phyloP scores from a whole-genome alignment of 768 basidiomycete genomes.

The Russula emetica region DNA sequence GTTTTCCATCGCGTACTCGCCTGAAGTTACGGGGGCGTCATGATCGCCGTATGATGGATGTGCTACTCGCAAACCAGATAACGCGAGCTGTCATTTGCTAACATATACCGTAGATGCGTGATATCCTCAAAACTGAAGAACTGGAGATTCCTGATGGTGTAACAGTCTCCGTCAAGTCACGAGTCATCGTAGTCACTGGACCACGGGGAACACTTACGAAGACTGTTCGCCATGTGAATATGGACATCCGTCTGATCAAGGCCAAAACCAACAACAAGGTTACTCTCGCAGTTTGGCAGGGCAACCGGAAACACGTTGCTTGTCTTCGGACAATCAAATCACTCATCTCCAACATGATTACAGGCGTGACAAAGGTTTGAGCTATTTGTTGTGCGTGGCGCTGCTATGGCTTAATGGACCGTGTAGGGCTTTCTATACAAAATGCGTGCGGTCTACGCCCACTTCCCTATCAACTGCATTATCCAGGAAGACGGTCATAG shows the following conservation, averaged over 20 bases:
- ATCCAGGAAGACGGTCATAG: slow-evolving; percentile 69
- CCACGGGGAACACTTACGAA: slow-evolving; percentile 91
- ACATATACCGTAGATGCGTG: slow-evolving; percentile 64
- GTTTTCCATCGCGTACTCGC: not conserved
- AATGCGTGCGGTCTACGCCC: slow-evolving; percentile 99
- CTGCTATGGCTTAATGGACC: not conserved
- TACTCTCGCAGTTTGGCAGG: slow-evolving; percentile 95
- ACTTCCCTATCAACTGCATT: slow-evolving; percentile 99
- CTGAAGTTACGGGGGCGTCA: slow-evolving; percentile 3
- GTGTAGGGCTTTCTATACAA: slow-evolving; percentile 96
- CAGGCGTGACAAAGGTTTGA: slow-evolving; percentile 87
- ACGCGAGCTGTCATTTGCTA: slow-evolving; percentile 29
- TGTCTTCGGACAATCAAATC: slow-evolving; percentile 95
- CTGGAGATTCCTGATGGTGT: slow-evolving; percentile 84
- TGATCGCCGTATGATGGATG: slow-evolving; percentile 37
- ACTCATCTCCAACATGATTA: slow-evolving; percentile 96
- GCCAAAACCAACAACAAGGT: slow-evolving; percentile 69
- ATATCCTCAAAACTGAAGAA: slow-evolving; percentile 91
- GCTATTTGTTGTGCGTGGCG: not conserved
- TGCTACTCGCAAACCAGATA: slow-evolving; percentile 35
- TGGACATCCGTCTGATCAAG: slow-evolving; percentile 86
- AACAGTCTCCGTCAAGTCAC: slow-evolving; percentile 82
- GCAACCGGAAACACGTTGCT: slow-evolving; percentile 95
- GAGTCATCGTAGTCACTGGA: slow-evolving; percentile 87
- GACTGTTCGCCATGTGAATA: slow-evolving; percentile 87